These are phyloP conservation scores for Wallacemonas collosoma DNA, from an alignment of 208 protist species.

Conservation along the genomic window DNA sequence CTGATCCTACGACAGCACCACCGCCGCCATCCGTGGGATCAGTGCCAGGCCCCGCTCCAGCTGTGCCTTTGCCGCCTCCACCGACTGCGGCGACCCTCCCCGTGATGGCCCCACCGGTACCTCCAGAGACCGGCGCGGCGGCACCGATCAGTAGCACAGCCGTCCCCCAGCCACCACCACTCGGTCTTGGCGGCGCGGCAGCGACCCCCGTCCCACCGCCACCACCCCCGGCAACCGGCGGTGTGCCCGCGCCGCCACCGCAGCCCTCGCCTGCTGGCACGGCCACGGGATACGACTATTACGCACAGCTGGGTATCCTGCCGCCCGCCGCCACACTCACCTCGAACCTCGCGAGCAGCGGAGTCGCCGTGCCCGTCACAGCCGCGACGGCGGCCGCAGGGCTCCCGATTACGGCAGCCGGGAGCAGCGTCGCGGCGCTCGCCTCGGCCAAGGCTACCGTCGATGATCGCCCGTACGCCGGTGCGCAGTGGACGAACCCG, in stretches of 20 bases:
- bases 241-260: constrained; percentile 3
- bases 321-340: constrained; percentile 9
- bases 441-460: constrained; percentile 16
- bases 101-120: constrained; percentile 12
- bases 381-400: background rate
- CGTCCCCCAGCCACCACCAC: constrained; percentile 14
- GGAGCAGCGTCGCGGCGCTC: constrained; percentile 8
- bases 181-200: background rate
- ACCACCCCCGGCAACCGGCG: constrained; percentile 1
- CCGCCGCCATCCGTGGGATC: background rate
- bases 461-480: constrained; percentile 21
- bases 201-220: constrained; percentile 15
- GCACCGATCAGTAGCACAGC: background rate
- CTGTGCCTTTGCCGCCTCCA: background rate
- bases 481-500: constrained; percentile 75
- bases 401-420: background rate
- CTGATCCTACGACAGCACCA: background rate
- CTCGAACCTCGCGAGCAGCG: constrained; percentile 1
- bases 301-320: constrained; percentile 8
- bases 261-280: background rate
- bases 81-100: constrained; percentile 25
- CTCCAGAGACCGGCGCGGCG: background rate
- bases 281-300: constrained; percentile 14
- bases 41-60: background rate
- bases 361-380: background rate